Conservation (phyloP, 2,329 filamentous ascomycete genomes). For the Xylariaceae sp. region DNA sequence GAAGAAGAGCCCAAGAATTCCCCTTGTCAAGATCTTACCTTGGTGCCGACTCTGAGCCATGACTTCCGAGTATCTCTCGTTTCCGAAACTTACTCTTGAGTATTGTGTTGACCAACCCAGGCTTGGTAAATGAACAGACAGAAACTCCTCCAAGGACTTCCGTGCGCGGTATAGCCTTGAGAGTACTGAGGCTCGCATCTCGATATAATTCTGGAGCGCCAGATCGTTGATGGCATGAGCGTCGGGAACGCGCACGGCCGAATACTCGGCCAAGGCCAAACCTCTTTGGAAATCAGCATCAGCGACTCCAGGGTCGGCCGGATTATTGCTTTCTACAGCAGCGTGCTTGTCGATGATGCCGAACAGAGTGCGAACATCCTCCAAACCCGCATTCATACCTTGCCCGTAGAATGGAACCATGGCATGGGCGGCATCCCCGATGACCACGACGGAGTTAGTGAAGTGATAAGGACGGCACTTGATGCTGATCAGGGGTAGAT, state of each 20-base stretch:
- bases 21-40: slow-evolving; percentile 53
- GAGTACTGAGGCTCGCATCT: slow-evolving; percentile 86
- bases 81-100: slow-evolving; percentile 86
- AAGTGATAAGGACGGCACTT: slow-evolving; percentile 90
- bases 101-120: slow-evolving; percentile 93
- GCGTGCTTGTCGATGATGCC: slow-evolving; percentile 69
- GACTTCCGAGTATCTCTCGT: slow-evolving; percentile 85
- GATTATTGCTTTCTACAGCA: slow-evolving; percentile 42
- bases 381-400: slow-evolving; percentile 94
- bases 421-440: slow-evolving; percentile 93
- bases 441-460: slow-evolving; percentile 69
- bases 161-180: slow-evolving; percentile 73
- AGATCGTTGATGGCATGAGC: slow-evolving; percentile 89
- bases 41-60: slow-evolving; percentile 66
- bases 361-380: slow-evolving; percentile 89
- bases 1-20: slow-evolving; percentile 36
- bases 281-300: slow-evolving; percentile 60
- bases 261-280: slow-evolving; percentile 73
- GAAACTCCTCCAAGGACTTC: slow-evolving; percentile 80
- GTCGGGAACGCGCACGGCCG: slow-evolving; percentile 67
- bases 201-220: slow-evolving; percentile 83
- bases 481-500: slow-evolving; percentile 87
- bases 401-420: slow-evolving; percentile 99
- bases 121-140: slow-evolving; percentile 70
- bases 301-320: slow-evolving; percentile 13